Evolutionary conservation across 495 filamentous ascomycete species (phyloP).

Genomic region (Delitschia confertaspora): DNA sequence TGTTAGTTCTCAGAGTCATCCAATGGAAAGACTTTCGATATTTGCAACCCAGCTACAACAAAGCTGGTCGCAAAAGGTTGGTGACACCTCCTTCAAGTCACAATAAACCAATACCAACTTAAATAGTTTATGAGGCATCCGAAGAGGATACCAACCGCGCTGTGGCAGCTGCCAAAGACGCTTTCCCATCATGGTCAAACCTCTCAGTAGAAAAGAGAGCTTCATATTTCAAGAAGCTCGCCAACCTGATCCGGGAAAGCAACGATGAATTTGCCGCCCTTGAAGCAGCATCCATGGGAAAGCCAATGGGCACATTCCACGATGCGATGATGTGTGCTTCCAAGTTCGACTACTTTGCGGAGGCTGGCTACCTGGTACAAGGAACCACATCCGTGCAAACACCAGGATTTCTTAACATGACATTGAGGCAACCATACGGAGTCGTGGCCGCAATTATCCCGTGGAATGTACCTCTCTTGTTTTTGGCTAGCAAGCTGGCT

Average conservation of each 20-base stretch:
- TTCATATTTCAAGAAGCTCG: conserved; percentile 44
- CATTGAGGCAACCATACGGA: conserved; percentile 34
- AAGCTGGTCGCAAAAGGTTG: conserved; percentile 39
- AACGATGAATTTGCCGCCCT: conserved; percentile 45
- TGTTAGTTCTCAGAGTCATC: conserved; percentile 40
- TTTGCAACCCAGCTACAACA: conserved; percentile 40
- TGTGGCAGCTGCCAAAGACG: conserved; percentile 50
- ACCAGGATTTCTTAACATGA: conserved; percentile 30
- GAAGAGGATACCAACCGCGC: conserved; percentile 48
- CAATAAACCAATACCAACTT: conserved; percentile 3
- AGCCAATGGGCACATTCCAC: conserved; percentile 36
- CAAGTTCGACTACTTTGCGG: conserved; percentile 25
- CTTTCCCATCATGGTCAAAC: conserved; percentile 50
- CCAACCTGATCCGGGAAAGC: conserved; percentile 41
- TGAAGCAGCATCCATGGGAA: conserved; percentile 46
- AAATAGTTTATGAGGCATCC: conserved; percentile 41
- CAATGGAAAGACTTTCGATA: conserved; percentile 39
- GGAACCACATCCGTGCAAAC: conserved; percentile 32
- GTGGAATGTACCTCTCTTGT: conserved; percentile 34
- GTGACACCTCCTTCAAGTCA: neutral
- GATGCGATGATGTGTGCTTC: conserved; percentile 26
- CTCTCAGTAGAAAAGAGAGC: conserved; percentile 40
- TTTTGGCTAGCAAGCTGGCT: conserved; percentile 30
- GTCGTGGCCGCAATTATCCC: conserved; percentile 36
- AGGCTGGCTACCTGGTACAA: conserved; percentile 23